phyloP scores from a whole-genome alignment of 805 yeast species.

The Torulaspora microellipsoides region DNA sequence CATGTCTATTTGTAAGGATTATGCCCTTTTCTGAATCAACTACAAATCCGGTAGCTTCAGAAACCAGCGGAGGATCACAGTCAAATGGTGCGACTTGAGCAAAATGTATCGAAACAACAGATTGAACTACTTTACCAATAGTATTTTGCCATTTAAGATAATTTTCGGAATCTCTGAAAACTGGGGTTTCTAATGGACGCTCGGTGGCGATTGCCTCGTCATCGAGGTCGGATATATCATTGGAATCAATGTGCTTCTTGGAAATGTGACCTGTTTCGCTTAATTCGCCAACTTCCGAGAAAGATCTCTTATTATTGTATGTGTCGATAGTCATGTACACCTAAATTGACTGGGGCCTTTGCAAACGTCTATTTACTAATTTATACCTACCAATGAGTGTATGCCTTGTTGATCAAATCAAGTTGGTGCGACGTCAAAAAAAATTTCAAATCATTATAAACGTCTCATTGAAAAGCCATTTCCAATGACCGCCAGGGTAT shows the following conservation, averaged over 20 bases:
- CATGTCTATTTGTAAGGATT: slow-evolving; percentile 88
- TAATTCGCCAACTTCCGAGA: slow-evolving; percentile 9
- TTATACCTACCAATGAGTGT: too few relatives aligned
- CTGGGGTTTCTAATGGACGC: slow-evolving; percentile 15
- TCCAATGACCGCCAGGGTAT: background rate
- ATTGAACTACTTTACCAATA: slow-evolving; percentile 72
- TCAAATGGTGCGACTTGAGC: slow-evolving; percentile 84
- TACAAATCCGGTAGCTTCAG: slow-evolving; percentile 94
- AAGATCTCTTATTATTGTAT: slow-evolving; percentile 14
- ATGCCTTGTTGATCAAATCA: too few relatives aligned
- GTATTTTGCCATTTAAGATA: slow-evolving; percentile 70
- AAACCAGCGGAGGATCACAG: slow-evolving; percentile 71
- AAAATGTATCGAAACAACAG: slow-evolving; percentile 87
- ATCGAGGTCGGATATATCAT: slow-evolving; percentile 1
- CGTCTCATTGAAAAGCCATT: background rate
- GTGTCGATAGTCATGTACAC: slow-evolving; percentile 5
- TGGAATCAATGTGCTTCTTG: background rate
- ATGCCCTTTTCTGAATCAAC: slow-evolving; percentile 80
- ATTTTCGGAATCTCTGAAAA: slow-evolving; percentile 17
- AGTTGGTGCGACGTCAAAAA: slow-evolving; percentile 1
- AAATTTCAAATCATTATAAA: slow-evolving; percentile 9
- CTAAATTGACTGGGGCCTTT: background rate
- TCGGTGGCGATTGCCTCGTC: slow-evolving; percentile 8
- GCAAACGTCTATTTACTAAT: too few relatives aligned
- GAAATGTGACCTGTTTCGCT: background rate